Evolutionary conservation across 169 alveolate species (phyloP), one percentile per base, ranked within the genome.

Genomic region (Plasmodium gaboni): DNA sequence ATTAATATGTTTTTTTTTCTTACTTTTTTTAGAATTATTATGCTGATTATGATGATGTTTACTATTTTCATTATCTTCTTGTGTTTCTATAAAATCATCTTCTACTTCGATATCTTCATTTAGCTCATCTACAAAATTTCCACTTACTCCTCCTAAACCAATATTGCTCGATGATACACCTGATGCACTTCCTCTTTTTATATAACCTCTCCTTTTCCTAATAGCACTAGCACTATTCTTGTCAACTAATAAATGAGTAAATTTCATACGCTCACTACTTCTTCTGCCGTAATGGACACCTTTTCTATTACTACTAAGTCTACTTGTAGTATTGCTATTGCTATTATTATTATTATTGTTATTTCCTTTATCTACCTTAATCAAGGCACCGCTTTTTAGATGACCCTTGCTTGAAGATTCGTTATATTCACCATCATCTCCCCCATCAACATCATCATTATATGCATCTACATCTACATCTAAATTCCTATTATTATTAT

Each of bases 191-290:
- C 57, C 9, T 22, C 74, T 67, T 53, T 53, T 53, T 12, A n/a
- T 17, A 53, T n/a, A 53, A 13, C 61, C 61, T n/a, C 61, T 10
- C 6, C 61, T 53, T 5, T 53, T 53, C 61, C 19, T 17, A 2
- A n/a, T 53, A 53, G 24, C 19, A 53, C 61, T n/a, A 53, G 24
- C 61, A n/a, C 19, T 17, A n/a, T 53, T 17, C 19, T 17, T 53
- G 15, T 53, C 61, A 4, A n/a, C 61, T n/a, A 53, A 53, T 13
- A 53, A 53, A 15, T 53, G 15, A 53, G 61, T 17, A 13, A 15
- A n/a, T 53, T 70, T 70, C 13, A 70, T 63, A n/a, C 80, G 17
- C 44, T 70, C 80, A 32, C 80, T 46, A 44, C 80, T 70, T 32
- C 80, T 70, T 28, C 80, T 70, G 60, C 50, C 24, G 46, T 70